Conservation (phyloP, 179 eudicot genomes). For the Camellia oleifera region DNA sequence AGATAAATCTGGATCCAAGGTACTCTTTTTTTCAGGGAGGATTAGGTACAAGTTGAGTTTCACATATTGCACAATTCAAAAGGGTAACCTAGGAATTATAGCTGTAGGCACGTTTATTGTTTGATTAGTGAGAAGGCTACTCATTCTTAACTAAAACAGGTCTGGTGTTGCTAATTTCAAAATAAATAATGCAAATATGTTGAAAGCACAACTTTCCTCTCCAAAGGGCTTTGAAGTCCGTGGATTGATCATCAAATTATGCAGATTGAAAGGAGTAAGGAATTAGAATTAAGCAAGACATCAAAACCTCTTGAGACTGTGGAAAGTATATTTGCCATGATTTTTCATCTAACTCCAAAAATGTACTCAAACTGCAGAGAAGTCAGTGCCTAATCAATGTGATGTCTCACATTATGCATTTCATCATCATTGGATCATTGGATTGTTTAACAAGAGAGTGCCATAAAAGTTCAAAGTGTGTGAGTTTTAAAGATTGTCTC, state of each 20-base stretch:
- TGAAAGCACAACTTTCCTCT: neutral
- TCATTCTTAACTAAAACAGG: neutral
- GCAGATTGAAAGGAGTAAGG: neutral
- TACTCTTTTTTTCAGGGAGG: neutral
- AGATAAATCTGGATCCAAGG: neutral
- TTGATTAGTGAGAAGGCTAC: neutral
- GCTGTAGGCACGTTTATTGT: neutral
- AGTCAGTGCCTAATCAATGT: neutral
- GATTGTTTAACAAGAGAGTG: too few species aligned
- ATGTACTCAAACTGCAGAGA: neutral
- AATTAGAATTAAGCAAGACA: neutral
- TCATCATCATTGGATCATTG: too few species aligned
- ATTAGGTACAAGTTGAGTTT: neutral
- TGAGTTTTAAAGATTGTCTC: too few species aligned
- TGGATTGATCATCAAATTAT: neutral
- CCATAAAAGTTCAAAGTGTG: too few species aligned
- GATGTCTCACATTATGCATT: too few species aligned
- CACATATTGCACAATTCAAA: neutral
- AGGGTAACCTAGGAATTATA: neutral
- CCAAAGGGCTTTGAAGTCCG: neutral
- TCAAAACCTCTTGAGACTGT: neutral
- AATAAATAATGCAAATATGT: neutral
- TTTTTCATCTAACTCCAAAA: neutral
- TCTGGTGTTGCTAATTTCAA: neutral
- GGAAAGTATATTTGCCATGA: neutral